Evolutionary conservation across 495 filamentous ascomycete genomes (phyloP).

Genomic region (Talaromyces trachyspermus): DNA sequence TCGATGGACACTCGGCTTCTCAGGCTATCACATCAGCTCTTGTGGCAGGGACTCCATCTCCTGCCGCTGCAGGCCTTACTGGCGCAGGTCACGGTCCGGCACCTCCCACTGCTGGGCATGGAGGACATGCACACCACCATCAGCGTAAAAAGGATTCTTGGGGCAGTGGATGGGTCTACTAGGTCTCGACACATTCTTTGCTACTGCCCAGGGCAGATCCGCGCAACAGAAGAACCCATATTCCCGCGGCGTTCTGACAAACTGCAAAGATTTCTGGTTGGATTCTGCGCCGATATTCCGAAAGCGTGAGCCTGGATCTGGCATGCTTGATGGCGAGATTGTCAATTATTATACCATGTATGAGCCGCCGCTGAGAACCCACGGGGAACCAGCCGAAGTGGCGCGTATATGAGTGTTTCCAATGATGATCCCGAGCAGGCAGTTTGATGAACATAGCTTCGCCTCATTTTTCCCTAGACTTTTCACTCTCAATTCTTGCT

Average conservation of each 20-base stretch:
- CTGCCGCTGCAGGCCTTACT: slow-evolving; percentile 64
- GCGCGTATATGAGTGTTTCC: slow-evolving; percentile 33
- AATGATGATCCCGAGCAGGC: slow-evolving; percentile 29
- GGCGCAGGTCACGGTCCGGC: slow-evolving; percentile 44
- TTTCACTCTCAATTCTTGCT: no score
- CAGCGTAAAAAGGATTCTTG: slow-evolving; percentile 51
- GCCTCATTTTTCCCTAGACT: no score
- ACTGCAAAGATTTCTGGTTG: slow-evolving; percentile 96
- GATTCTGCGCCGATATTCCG: slow-evolving; percentile 80
- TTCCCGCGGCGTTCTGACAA: slow-evolving; percentile 69
- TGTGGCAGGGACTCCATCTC: slow-evolving; percentile 59
- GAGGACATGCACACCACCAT: slow-evolving; percentile 35
- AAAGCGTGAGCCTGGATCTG: slow-evolving; percentile 61
- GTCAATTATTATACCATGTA: slow-evolving; percentile 89
- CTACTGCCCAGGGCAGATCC: slow-evolving; percentile 57
- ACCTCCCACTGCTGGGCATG: slow-evolving; percentile 24
- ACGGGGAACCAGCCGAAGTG: slow-evolving; percentile 23
- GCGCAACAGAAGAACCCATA: slow-evolving; percentile 67
- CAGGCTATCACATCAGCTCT: slow-evolving; percentile 69
- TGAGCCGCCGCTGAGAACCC: slow-evolving; percentile 67
- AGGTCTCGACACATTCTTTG: slow-evolving; percentile 86
- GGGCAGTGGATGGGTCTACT: slow-evolving; percentile 75
- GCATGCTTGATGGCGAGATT: slow-evolving; percentile 65
- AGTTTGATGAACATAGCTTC: background rate
- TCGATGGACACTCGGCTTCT: slow-evolving; percentile 48